Conservation (phyloP, 2,329 filamentous ascomycete genomes). For the Penicillium sp. region DNA sequence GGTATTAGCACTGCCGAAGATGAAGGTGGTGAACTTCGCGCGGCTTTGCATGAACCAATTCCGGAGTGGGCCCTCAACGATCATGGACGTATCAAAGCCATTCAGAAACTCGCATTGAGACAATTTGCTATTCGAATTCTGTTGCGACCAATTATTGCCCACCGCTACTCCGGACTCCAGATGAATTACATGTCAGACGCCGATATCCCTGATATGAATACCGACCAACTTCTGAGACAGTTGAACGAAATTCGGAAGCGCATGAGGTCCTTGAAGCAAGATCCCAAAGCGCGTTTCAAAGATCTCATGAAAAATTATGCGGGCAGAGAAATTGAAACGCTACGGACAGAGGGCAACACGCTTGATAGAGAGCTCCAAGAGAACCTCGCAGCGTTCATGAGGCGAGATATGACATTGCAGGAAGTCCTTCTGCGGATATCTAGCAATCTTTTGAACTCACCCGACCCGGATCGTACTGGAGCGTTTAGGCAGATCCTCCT, state of each 20-base stretch:
- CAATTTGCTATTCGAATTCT: conserved; percentile 42
- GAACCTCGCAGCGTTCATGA: conserved; percentile 31
- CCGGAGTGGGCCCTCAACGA: conserved; percentile 32
- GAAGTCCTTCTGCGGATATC: conserved; percentile 38
- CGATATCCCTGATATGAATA: conserved; percentile 29
- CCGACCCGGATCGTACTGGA: conserved; percentile 37
- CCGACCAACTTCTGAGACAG: conserved; percentile 34
- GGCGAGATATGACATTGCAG: conserved; percentile 32
- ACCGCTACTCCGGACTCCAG: conserved; percentile 36
- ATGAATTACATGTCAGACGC: conserved; percentile 33
- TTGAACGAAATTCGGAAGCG: conserved; percentile 33
- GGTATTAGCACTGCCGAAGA: background rate
- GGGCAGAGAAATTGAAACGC: conserved; percentile 16
- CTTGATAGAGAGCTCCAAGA: conserved; percentile 31
- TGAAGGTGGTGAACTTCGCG: conserved; percentile 8
- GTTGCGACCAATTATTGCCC: conserved; percentile 40
- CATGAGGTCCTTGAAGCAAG: conserved; percentile 31
- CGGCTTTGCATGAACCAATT: conserved; percentile 17
- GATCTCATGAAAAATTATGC: conserved; percentile 34
- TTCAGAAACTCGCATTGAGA: conserved; percentile 39
- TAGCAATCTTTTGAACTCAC: conserved; percentile 34
- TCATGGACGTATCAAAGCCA: conserved; percentile 35
- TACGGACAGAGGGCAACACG: conserved; percentile 16
- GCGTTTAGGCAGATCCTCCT: conserved; percentile 36
- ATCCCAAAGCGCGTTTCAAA: conserved; percentile 24